A percentile compares a stretch with the other conserved stretches of the same genome.
These are phyloP conservation scores for Streptanthus diversifolius DNA, from an alignment of 345 rosid species.

Conservation along the genomic window DNA sequence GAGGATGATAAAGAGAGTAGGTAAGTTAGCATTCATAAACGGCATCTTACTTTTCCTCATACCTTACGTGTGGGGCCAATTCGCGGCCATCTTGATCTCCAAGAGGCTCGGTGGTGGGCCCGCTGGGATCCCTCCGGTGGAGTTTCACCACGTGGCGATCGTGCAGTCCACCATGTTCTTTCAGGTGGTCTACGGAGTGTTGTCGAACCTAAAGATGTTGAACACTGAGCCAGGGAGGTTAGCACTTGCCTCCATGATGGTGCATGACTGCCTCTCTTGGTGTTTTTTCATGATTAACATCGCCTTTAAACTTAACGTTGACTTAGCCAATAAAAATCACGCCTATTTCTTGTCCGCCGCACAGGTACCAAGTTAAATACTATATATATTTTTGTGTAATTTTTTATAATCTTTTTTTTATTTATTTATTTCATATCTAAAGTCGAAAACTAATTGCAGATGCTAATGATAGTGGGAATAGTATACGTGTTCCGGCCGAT, in stretches of 20 bases:
- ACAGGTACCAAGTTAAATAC: neutral
- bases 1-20: constrained; percentile 35
- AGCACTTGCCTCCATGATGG: constrained; percentile 46
- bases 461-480: constrained; percentile 21
- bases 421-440: no score
- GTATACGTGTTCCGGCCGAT: constrained; percentile 37
- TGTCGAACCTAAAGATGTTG: constrained; percentile 42
- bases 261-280: constrained; percentile 33
- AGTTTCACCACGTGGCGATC: constrained; percentile 20
- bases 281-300: constrained; percentile 4
- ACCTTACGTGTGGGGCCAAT: constrained; percentile 18
- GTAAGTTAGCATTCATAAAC: constrained; percentile 36
- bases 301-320: constrained; percentile 9
- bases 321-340: neutral
- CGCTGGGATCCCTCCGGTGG: neutral
- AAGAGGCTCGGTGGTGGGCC: constrained; percentile 12
- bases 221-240: constrained; percentile 51
- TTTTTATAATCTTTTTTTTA: neutral
- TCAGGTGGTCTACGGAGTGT: constrained; percentile 34
- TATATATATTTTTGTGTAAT: neutral
- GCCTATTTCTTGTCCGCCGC: neutral
- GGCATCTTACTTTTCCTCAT: constrained; percentile 34
- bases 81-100: constrained; percentile 12
- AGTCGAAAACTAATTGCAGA: neutral
- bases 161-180: constrained; percentile 37